Evolutionary conservation across 192 early-diverging fungal genomes (phyloP), one percentile per base, ranked within the genome.

Genomic region (Gigaspora rosea): DNA sequence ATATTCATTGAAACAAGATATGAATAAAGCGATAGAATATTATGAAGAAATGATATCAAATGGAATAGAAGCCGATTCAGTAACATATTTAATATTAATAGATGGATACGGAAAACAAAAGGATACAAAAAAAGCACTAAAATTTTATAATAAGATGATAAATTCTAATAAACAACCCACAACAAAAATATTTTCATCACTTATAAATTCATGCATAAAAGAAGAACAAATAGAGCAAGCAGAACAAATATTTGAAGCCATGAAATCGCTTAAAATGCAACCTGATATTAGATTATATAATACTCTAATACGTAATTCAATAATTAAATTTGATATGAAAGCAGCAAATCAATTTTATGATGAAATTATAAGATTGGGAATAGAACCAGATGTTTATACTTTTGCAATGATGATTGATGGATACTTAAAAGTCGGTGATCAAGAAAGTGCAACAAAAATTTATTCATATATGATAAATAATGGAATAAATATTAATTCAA

Each of bases 261-360:
- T 86, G 85, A 82, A 79, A 66, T 22, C 57, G 12, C 51, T 58
- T 2, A 35, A 62, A 6, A 77, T 84, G 32, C 20, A 82, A 50
- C 85, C 85, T 16, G 80, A 75, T 49, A 48, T 81, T 2, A 81
- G 76, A 6, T 84, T 79, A 15, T 86, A 84, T 73, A 86, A 86
- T 61, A 67, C 78, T 9, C 57, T 86, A 48, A 82, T 86, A 76
- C 68, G 80, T 22, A 79, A 86, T 62, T 76, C 79, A 13, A 65
- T 72, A 4, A 27, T 61, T 32, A 77, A 80, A 54, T 46, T 80
- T 4, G 79, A 86, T 57, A 84, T 86, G 50, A 69, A 78, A 20
- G 74, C 79, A 13, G 81, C 79, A 8, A 50, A 80, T 12, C 71
- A 71, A 12, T 81, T 84, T 51, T 81, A 78, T 72, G 51, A 36